Evolutionary conservation across 257 asterid species (phyloP).

Genomic region (Penstemon eatonii): DNA sequence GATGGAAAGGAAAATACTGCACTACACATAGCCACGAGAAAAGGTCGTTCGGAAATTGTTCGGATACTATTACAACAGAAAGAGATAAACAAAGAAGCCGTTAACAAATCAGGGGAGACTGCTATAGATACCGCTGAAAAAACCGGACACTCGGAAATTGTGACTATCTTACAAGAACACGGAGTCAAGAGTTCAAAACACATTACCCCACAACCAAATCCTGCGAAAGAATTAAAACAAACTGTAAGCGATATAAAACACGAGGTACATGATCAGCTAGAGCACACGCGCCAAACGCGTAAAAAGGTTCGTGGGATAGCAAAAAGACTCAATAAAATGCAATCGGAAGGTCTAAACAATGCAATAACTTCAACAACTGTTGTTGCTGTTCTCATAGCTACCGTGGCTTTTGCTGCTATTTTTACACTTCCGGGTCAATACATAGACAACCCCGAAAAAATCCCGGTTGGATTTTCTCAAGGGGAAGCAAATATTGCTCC

Average conservation of each 20-base stretch:
- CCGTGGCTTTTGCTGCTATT: constrained; percentile 78
- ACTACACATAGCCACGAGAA: constrained; percentile 70
- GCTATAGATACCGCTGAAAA: constrained; percentile 73
- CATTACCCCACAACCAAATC: constrained; percentile 35
- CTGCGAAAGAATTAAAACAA: constrained; percentile 58
- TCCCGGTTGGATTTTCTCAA: constrained; percentile 36
- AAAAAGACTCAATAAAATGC: constrained; percentile 72
- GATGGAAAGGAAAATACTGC: constrained; percentile 72
- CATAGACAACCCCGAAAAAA: constrained; percentile 30
- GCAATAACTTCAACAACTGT: constrained; percentile 77
- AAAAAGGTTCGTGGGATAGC: constrained; percentile 53
- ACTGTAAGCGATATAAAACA: constrained; percentile 77
- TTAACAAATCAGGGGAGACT: constrained; percentile 71
- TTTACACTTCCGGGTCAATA: constrained; percentile 71
- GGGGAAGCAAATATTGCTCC: constrained; percentile 75
- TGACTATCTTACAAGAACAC: constrained; percentile 42
- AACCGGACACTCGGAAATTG: constrained; percentile 41
- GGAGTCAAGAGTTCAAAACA: constrained; percentile 56
- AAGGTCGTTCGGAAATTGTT: constrained; percentile 65
- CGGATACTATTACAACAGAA: constrained; percentile 49
- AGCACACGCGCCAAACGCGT: constrained; percentile 63
- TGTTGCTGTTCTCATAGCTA: constrained; percentile 81
- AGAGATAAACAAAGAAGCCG: constrained; percentile 48
- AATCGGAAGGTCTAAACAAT: constrained; percentile 71
- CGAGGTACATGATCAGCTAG: constrained; percentile 67